A percentile compares a stretch with the other conserved stretches of the same genome.
These are phyloP conservation scores for Phialophora verrucosa DNA, from an alignment of 2,329 filamentous ascomycete genomes.

Conservation along the genomic window DNA sequence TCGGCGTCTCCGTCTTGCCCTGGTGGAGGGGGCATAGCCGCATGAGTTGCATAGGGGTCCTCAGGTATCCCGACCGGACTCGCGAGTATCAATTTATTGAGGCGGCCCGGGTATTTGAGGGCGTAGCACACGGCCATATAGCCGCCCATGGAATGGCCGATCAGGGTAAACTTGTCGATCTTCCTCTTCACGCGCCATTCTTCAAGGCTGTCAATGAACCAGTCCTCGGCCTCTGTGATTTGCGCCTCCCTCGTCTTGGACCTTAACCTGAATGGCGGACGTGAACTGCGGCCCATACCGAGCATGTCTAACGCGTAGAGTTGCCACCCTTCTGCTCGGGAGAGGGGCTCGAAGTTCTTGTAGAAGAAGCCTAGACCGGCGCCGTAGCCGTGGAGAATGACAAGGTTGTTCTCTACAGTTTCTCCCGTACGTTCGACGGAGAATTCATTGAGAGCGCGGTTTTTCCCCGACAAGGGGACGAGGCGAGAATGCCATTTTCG, in stretches of 20 bases:
- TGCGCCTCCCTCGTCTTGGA: conserved; percentile 80
- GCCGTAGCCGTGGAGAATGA: conserved; percentile 96
- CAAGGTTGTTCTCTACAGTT: conserved; percentile 79
- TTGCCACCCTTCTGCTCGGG: conserved; percentile 78
- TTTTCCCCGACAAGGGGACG: conserved; percentile 81
- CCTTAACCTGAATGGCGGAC: conserved; percentile 82
- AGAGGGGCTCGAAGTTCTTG: conserved; percentile 92
- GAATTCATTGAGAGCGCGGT: conserved; percentile 90
- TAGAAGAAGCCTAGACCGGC: conserved; percentile 98
- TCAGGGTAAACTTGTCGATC: conserved; percentile 88
- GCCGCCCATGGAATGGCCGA: conserved; percentile 91
- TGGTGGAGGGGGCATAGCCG: conserved; percentile 76
- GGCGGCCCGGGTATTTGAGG: conserved; percentile 88
- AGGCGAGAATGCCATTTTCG: conserved; percentile 85
- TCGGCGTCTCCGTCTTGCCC: conserved; percentile 76
- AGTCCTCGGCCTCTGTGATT: conserved; percentile 87
- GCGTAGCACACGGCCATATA: conserved; percentile 96
- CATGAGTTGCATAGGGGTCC: conserved; percentile 85
- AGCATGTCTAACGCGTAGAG: conserved; percentile 93
- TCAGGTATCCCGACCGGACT: conserved; percentile 94
- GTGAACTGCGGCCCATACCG: conserved; percentile 87
- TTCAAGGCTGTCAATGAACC: conserved; percentile 95
- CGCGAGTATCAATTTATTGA: conserved; percentile 95
- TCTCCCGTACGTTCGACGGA: conserved; percentile 84
- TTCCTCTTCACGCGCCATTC: conserved; percentile 91